Conservation (phyloP, 2,329 filamentous ascomycete species). For the Alternaria alternata region DNA sequence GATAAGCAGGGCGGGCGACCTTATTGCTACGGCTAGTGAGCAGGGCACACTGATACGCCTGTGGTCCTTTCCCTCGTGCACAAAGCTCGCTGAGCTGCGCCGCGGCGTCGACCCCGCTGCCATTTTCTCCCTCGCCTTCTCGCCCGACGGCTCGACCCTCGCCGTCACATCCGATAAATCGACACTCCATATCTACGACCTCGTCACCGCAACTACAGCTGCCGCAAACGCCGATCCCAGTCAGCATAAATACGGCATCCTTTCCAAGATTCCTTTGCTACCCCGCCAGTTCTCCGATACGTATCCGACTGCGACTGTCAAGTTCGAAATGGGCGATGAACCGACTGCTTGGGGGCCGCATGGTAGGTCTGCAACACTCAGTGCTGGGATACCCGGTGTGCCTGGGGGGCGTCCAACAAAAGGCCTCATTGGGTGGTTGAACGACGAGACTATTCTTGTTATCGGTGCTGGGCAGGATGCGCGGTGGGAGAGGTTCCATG, state of each 20-base stretch:
- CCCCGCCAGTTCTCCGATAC: conserved; percentile 88
- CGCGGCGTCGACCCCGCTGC: conserved; percentile 87
- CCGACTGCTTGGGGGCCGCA: conserved; percentile 46
- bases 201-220: conserved; percentile 58
- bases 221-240: conserved; percentile 26
- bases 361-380: conserved; percentile 46
- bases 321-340: conserved; percentile 86
- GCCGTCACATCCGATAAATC: conserved; percentile 97
- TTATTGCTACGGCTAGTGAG: conserved; percentile 90
- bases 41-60: conserved; percentile 90
- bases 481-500: conserved; percentile 82
- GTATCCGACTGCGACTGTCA: conserved; percentile 82
- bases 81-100: conserved; percentile 82
- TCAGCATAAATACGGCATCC: conserved; percentile 77
- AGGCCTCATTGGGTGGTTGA: conserved; percentile 84
- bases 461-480: conserved; percentile 81
- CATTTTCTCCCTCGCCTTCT: conserved; percentile 89
- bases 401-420: conserved; percentile 72
- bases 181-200: conserved; percentile 92
- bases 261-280: conserved; percentile 83
- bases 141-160: conserved; percentile 78
- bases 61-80: conserved; percentile 81
- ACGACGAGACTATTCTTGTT: conserved; percentile 76
- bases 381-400: conserved; percentile 60
- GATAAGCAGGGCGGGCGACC: conserved; percentile 79